Evolutionary conservation across 495 filamentous ascomycete genomes (phyloP).

Genomic region (Baudoinia panamericana): DNA sequence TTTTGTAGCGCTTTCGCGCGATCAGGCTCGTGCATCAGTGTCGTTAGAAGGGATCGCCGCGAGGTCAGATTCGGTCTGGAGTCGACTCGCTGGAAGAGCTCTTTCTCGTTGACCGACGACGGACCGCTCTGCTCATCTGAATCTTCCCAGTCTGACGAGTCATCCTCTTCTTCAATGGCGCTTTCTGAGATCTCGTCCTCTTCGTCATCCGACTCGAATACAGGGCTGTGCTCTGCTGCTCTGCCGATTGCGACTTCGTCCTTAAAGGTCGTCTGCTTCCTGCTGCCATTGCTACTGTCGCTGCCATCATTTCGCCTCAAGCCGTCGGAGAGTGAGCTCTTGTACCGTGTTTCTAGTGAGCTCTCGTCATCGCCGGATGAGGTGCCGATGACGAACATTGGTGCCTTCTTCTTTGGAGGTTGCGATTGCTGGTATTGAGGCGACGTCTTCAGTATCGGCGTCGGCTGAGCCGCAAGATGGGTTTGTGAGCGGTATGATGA

Average conservation of each 20-base stretch:
- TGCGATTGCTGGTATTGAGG: conserved; percentile 7
- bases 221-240: conserved; percentile 50
- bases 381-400: conserved; percentile 65
- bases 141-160: conserved; percentile 89
- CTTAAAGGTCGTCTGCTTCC: conserved; percentile 78
- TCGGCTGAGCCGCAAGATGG: conserved; percentile 36
- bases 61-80: conserved; percentile 77
- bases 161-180: conserved; percentile 52
- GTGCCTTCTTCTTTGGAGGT: conserved; percentile 42
- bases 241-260: conserved; percentile 57
- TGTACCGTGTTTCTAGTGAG: conserved; percentile 49
- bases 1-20: conserved; percentile 53
- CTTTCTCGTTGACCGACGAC: conserved; percentile 64
- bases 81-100: conserved; percentile 79
- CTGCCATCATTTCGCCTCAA: conserved; percentile 33
- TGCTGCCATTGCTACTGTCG: conserved; percentile 26
- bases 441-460: conserved; percentile 35
- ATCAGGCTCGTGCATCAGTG: conserved; percentile 68
- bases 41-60: conserved; percentile 75
- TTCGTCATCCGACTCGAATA: conserved; percentile 49
- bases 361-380: conserved; percentile 74
- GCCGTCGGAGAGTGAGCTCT: conserved; percentile 42
- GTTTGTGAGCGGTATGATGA: conserved; percentile 56
- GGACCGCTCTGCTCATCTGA: conserved; percentile 76
- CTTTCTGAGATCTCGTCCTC: conserved; percentile 29